phyloP scores from a whole-genome alignment of 1,284 basidiomycete genomes.

The Coriolopsis trogii region DNA sequence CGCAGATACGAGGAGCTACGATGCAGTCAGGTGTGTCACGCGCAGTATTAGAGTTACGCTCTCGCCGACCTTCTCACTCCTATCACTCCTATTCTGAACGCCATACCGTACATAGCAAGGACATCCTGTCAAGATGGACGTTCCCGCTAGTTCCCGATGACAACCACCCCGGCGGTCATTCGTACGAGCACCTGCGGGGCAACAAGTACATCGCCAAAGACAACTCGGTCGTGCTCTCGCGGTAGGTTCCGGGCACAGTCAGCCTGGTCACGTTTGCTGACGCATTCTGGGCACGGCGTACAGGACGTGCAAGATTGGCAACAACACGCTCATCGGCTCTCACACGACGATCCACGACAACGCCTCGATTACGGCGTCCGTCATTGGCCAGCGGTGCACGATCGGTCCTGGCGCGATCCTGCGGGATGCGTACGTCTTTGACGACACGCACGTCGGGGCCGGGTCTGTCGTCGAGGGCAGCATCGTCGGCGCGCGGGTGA shows the following conservation, averaged over 20 bases:
- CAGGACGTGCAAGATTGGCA: conserved; percentile 82
- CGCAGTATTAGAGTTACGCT: neutral
- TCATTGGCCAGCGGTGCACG: conserved; percentile 75
- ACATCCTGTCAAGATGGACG: conserved; percentile 91
- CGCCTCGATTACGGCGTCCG: conserved; percentile 67
- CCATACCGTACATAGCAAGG: conserved; percentile 64
- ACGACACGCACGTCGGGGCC: conserved; percentile 77
- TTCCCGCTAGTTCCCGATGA: conserved; percentile 95
- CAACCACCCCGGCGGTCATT: conserved; percentile 80
- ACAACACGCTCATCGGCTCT: conserved; percentile 82
- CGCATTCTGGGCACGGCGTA: conserved; percentile 7
- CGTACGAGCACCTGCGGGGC: conserved; percentile 84
- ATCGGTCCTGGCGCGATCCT: conserved; percentile 71
- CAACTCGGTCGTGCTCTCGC: conserved; percentile 71
- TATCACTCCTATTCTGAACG: too few species aligned
- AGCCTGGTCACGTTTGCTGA: too few species aligned
- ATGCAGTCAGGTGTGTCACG: conserved; percentile 70
- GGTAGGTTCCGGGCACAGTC: too few species aligned
- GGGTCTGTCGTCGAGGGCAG: conserved; percentile 76
- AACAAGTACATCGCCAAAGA: conserved; percentile 86
- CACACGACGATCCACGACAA: conserved; percentile 66
- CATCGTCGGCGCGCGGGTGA: conserved; percentile 79
- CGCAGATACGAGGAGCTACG: conserved; percentile 89
- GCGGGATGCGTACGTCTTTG: conserved; percentile 81
- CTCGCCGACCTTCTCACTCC: neutral